Evolutionary conservation across 2,329 filamentous ascomycete genomes (phyloP), one percentile per base, ranked within the genome.

Genomic region (Alternaria incomplexa): DNA sequence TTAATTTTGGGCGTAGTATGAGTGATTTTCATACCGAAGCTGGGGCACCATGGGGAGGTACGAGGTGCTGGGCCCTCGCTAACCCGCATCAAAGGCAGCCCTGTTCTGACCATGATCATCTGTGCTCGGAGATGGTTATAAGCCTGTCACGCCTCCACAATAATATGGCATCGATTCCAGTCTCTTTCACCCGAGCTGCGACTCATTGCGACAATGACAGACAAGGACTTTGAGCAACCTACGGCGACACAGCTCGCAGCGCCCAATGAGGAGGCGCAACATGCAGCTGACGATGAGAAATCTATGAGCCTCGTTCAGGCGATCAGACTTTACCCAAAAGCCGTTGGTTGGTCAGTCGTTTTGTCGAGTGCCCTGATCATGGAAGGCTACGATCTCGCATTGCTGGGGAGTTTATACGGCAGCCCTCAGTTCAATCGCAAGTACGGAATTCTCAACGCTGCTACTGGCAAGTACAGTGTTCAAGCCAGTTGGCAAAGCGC

Each of bases 291-390:
- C 25, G 81, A 80, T 52, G 82, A 84, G 63, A 81, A 83, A 60
- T 77, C 72, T 43, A 84, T 84, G 82, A 79, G 79, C n/a, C 81
- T 97, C 63, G 70, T 86, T 71, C 88, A 96, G 82, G 93, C 92
- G 62, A 85, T 96, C 78, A 88, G 84, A 73, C 84, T 95, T 20
- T 97, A 97, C 75, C 93, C 92, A 56, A 94, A 96, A 82, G 93
- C 93, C 32, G 90, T 96, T 56, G 85, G 83, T 11, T 97, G 92
- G 92, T 93, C 90, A 71, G 75, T 96, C 46, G 83, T 96, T 58
- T 93, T 97, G 75, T 95, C 91, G 7, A 94, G 91, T 1, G 93
- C 91, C 76, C 93, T 97, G 76, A 89, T 88, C 71, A 97, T 97
- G 93, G 93, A 96, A 79, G 93, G 92, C 7, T 96, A 93, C 80